A percentile compares a stretch with the other conserved stretches of the same genome.
These are phyloP conservation scores for Microstegium vimineum DNA, from an alignment of 176 grass and related monocot genomes.

Conservation along the genomic window DNA sequence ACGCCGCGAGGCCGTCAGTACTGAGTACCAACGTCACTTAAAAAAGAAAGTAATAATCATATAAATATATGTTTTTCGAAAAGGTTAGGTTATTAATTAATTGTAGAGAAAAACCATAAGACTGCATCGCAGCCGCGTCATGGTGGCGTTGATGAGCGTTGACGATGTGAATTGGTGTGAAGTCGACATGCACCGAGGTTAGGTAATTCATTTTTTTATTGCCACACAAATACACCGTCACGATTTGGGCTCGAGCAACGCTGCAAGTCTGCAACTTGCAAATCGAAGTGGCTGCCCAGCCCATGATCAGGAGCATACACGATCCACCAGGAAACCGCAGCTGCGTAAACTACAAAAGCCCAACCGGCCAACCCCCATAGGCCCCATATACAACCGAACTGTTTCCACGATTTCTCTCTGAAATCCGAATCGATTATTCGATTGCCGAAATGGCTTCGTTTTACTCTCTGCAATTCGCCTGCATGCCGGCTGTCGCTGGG, in stretches of 20 bases:
- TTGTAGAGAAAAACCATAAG: no score
- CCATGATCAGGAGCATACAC: background rate
- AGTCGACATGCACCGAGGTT: background rate
- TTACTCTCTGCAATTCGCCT: background rate
- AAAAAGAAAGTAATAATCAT: background rate
- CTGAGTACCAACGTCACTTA: background rate
- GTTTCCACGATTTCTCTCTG: background rate
- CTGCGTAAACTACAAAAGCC: background rate
- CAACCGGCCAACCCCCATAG: background rate
- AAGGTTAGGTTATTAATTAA: background rate
- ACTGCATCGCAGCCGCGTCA: background rate
- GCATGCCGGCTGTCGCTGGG: background rate
- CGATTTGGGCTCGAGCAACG: background rate
- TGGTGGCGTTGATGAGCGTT: background rate
- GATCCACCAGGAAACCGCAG: background rate
- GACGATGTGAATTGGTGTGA: background rate
- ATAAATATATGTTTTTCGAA: background rate
- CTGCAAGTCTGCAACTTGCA: background rate
- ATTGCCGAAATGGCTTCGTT: background rate
- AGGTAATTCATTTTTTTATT: background rate
- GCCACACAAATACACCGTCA: background rate
- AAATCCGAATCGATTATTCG: conserved; percentile 21
- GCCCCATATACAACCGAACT: background rate
- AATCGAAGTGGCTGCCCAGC: background rate
- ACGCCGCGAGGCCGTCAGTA: no score